Base-by-base conservation (phyloP, 805 yeast species). In the Metschnikowia rubicola region DNA sequence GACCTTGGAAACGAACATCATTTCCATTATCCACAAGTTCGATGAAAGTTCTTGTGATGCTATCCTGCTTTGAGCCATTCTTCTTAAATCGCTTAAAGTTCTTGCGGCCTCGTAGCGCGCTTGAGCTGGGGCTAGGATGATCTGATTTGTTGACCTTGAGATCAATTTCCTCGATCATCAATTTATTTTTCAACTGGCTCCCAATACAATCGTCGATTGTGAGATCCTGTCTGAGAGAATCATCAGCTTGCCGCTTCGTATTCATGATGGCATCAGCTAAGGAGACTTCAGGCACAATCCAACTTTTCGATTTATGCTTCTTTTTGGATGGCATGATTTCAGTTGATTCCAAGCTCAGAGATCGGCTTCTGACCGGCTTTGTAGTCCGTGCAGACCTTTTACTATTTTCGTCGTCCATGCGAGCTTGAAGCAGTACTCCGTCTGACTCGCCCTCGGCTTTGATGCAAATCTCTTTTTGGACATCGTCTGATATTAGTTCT, bases 31-130 rank as follows among this genome's bases (percentile, higher is more conserved):
- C 50, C 8, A 44, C 49, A 5, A 56, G 52, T 30, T 47, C 52
- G 36, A 54, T 41, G 38, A 32, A 54, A 2, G 56, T 48, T 34
- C 59, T 26, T 9, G 56, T 52, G 38, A 52, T 43, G 31, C 41
- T 45, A 29, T 46, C 43, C 10, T 43, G 48, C 7, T 38, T 35
- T 6, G 37, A 43, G 8, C 54, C 52, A 10, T 32, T 37, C 19
- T 46, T 54, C 4, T 41, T 30, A 44, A 56, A 56, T 0, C 46
- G 35, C 36, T 56, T 56, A 39, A 56, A 56, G 38, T 56, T 56
- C 19, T 47, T 55, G 5, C 58, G 50, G 4, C 52, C 51, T 10
- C n/a, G 33, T 30, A n/a, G n/a, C 7, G 13, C 21, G 33, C 44
- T 47, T 17, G 31, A 26, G 29, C 34, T 41, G 11, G 36, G 8